Percentiles rank a stretch among this genome's conserved stretches.
These are phyloP conservation scores for Psilocybe subaeruginosa DNA, from an alignment of 768 basidiomycete genomes.

Conservation along the genomic window DNA sequence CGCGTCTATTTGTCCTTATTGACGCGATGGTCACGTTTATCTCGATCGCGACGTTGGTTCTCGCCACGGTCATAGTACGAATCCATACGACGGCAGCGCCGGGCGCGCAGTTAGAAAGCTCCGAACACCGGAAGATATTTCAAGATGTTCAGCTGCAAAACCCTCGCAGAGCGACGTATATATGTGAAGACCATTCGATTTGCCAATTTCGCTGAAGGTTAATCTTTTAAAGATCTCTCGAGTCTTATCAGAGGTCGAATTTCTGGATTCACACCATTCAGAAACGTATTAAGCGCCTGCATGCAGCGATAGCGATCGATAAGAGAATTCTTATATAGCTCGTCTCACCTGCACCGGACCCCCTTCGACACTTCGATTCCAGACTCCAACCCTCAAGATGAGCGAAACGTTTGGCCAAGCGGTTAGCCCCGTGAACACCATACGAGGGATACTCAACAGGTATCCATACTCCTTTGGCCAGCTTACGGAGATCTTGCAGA, in stretches of 20 bases:
- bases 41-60: neutral
- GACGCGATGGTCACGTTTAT: conserved; percentile 32
- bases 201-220: too few relatives aligned
- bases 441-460: conserved; percentile 37
- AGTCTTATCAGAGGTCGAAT: neutral
- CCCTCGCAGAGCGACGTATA: too few relatives aligned
- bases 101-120: too few relatives aligned
- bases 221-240: too few relatives aligned
- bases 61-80: too few relatives aligned
- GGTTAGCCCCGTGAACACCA: conserved; percentile 21
- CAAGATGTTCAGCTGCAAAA: too few relatives aligned
- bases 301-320: neutral
- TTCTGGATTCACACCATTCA: neutral
- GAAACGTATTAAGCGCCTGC: neutral
- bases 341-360: neutral
- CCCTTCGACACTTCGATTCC: neutral
- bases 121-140: too few relatives aligned
- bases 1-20: conserved; percentile 41
- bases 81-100: too few relatives aligned
- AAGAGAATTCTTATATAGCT: neutral
- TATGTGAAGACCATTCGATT: too few relatives aligned
- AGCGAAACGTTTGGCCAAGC: conserved; percentile 32
- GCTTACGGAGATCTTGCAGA: conserved; percentile 49
- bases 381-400: conserved; percentile 12
- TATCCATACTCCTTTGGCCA: conserved; percentile 50